Conservation (phyloP, 345 rosid species). For the Laguncularia racemosa region DNA sequence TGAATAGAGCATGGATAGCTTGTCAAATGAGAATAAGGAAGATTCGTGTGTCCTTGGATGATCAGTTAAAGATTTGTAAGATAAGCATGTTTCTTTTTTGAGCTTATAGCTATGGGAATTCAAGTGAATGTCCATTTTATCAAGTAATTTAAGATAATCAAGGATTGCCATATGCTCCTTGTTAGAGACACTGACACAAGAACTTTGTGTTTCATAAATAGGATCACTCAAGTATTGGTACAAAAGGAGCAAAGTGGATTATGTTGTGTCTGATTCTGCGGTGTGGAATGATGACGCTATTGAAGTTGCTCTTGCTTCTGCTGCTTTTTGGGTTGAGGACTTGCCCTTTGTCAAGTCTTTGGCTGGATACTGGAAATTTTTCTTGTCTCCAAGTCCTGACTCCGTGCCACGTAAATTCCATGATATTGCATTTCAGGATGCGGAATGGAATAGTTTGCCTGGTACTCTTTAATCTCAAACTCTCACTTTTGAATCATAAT, state of each 20-base stretch:
- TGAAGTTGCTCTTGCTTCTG: conserved; percentile 56
- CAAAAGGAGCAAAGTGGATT: conserved; percentile 70
- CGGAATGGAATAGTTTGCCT: conserved; percentile 68
- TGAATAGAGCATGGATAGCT: too few species aligned
- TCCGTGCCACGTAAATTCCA: conserved; percentile 52
- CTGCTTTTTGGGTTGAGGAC: conserved; percentile 74
- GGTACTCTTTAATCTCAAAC: conserved; percentile 25
- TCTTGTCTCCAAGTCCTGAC: conserved; percentile 60
- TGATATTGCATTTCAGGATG: conserved; percentile 51
- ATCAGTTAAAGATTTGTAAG: too few species aligned
- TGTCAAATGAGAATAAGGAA: too few species aligned
- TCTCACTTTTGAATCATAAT: neutral
- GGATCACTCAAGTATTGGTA: conserved; percentile 84
- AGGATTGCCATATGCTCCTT: too few species aligned
- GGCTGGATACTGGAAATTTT: conserved; percentile 87
- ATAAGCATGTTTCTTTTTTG: too few species aligned
- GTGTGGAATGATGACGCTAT: conserved; percentile 93
- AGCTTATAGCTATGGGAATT: too few species aligned
- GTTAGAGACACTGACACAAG: too few species aligned
- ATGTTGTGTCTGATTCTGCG: conserved; percentile 50
- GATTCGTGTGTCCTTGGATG: too few species aligned
- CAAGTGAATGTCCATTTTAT: too few species aligned
- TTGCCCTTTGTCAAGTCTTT: conserved; percentile 79
- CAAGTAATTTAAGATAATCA: too few species aligned
- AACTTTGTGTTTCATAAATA: conserved; percentile 3